Percentiles rank a stretch among this genome's conserved stretches.
phyloP scores from a whole-genome alignment of 441 rosid genomes.

The Erysimum pusillum region DNA sequence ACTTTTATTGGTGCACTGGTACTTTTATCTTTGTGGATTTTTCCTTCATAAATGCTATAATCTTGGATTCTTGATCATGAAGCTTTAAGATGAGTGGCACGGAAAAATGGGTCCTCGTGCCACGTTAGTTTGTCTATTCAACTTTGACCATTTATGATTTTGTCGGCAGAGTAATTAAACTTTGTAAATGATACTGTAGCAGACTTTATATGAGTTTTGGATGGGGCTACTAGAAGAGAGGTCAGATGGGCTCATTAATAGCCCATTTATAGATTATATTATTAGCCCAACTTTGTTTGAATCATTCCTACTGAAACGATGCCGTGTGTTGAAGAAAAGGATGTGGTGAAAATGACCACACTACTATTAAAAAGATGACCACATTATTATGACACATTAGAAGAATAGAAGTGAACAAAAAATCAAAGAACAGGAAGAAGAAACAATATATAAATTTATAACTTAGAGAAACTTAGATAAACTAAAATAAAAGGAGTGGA shows the following conservation, averaged over 20 bases:
- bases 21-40: not conserved
- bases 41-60: not conserved
- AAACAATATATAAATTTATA: not conserved
- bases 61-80: not conserved
- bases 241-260: not conserved
- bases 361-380: slow-evolving; percentile 24
- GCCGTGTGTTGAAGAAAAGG: not conserved
- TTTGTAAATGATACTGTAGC: no score
- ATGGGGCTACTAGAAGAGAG: slow-evolving; percentile 1
- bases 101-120: not conserved
- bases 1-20: no score
- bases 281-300: not conserved
- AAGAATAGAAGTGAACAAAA: slow-evolving; percentile 29
- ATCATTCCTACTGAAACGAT: not conserved
- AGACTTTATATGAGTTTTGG: not conserved
- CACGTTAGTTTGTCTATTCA: slow-evolving; percentile 8
- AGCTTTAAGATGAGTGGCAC: slow-evolving; percentile 35
- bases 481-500: not conserved
- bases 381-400: slow-evolving; percentile 38
- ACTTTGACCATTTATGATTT: slow-evolving; percentile 16
- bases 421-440: not conserved
- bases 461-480: not conserved
- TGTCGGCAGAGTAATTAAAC: slow-evolving; percentile 39
- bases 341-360: slow-evolving; percentile 30
- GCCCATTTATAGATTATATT: not conserved